A percentile compares a stretch with the other conserved stretches of the same genome.
Evolutionary conservation across 108 stramenopile species (phyloP).

Genomic region (Cylindrotheca fusiformis): DNA sequence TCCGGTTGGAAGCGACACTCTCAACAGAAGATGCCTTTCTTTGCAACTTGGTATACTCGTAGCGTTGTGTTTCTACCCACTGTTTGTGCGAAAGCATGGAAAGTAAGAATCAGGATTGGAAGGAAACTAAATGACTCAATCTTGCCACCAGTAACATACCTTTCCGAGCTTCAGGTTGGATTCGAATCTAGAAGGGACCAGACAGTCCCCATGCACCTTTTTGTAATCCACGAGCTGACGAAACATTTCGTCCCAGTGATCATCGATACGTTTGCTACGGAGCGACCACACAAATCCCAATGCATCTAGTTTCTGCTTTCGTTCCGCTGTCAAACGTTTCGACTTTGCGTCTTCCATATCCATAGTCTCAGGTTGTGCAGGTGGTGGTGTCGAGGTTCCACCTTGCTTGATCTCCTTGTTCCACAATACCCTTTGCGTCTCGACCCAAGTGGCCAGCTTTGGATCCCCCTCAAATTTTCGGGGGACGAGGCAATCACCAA

Average conservation of each 20-base stretch:
- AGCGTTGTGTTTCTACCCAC: constrained; percentile 42
- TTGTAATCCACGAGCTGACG: constrained; percentile 42
- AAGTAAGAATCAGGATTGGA: not conserved
- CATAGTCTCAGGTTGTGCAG: no score
- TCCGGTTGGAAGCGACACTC: not conserved
- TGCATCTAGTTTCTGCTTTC: constrained; percentile 43
- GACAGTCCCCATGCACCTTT: constrained; percentile 47
- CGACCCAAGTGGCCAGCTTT: constrained; percentile 50
- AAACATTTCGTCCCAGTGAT: constrained; percentile 62
- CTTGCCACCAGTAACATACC: constrained; percentile 8
- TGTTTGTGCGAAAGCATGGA: not conserved
- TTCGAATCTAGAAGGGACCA: constrained; percentile 54
- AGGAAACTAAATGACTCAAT: not conserved
- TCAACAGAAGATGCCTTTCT: not conserved
- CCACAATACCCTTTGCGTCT: constrained; percentile 42
- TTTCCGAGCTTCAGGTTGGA: constrained; percentile 54
- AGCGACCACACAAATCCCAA: constrained; percentile 65
- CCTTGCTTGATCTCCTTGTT: constrained; percentile 22
- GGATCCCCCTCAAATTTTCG: constrained; percentile 44
- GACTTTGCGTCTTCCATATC: not conserved
- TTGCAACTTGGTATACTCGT: constrained; percentile 45
- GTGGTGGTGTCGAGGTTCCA: not conserved
- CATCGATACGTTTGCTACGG: constrained; percentile 51
- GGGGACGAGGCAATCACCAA: constrained; percentile 54
- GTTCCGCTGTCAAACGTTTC: constrained; percentile 17